phyloP scores from a whole-genome alignment of 2,329 filamentous ascomycete genomes.

The Rhynchosporium secalis region DNA sequence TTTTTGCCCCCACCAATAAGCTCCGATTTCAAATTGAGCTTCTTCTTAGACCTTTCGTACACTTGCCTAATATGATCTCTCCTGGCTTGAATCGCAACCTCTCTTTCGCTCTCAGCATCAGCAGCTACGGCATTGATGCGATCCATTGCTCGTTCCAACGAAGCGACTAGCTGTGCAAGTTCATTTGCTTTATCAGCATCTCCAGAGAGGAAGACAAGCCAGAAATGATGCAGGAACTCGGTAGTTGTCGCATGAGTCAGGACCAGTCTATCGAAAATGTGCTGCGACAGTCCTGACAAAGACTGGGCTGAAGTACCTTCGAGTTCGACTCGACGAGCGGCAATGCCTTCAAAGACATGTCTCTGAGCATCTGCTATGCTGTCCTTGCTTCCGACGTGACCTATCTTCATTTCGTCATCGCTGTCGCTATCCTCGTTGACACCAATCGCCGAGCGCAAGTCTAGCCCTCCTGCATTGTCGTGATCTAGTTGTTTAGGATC shows the following conservation, averaged over 20 bases:
- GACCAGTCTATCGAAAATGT: conserved; percentile 61
- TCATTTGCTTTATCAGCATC: conserved; percentile 79
- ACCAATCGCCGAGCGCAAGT: conserved; percentile 65
- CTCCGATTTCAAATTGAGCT: conserved; percentile 66
- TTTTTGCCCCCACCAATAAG: conserved; percentile 72
- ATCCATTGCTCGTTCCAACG: conserved; percentile 72
- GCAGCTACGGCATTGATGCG: conserved; percentile 79
- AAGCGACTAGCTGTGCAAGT: conserved; percentile 78
- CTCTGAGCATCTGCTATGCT: conserved; percentile 64
- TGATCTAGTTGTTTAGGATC: conserved; percentile 46
- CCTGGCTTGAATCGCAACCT: conserved; percentile 63
- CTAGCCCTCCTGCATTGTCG: conserved; percentile 52
- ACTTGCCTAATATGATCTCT: conserved; percentile 71
- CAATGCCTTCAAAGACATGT: conserved; percentile 66
- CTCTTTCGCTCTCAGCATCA: conserved; percentile 74
- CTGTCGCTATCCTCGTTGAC: conserved; percentile 70
- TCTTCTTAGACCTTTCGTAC: conserved; percentile 72
- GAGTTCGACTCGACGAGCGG: conserved; percentile 59
- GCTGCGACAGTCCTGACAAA: conserved; percentile 46
- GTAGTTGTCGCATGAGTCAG: conserved; percentile 89
- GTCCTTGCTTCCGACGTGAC: conserved; percentile 68
- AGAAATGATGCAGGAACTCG: conserved; percentile 98
- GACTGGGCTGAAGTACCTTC: conserved; percentile 45
- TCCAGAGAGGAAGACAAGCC: conserved; percentile 86
- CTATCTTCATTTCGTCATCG: conserved; percentile 55